Conservation (phyloP, 1,139 yeast genomes). For the Kodamaea sp. region DNA sequence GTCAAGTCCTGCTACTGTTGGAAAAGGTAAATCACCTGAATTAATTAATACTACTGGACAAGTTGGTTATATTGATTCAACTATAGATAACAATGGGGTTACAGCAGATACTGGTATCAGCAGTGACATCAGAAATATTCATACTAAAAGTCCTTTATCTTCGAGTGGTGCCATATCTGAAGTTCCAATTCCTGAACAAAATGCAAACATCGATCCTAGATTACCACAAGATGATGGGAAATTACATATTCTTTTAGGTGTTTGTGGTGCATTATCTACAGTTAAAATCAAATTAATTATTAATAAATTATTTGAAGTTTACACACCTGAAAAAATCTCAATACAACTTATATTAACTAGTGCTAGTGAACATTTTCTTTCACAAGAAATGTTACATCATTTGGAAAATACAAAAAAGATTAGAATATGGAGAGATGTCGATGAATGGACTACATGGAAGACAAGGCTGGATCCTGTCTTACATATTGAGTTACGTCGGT, state of each 20-base stretch:
- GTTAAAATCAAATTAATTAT: slow-evolving; percentile 72
- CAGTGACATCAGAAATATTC: too few relatives aligned
- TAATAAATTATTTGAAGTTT: slow-evolving; percentile 72
- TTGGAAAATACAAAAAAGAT: slow-evolving; percentile 42
- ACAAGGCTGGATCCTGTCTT: slow-evolving; percentile 84
- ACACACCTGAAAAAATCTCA: slow-evolving; percentile 67
- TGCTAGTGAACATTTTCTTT: slow-evolving; percentile 77
- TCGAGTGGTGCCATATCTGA: too few relatives aligned
- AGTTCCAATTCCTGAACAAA: slow-evolving; percentile 30
- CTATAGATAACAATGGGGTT: slow-evolving; percentile 1
- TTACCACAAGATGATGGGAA: slow-evolving; percentile 91
- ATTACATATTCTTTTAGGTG: slow-evolving; percentile 80
- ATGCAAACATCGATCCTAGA: slow-evolving; percentile 67
- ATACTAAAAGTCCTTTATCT: too few relatives aligned
- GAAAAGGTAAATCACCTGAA: slow-evolving; percentile 7
- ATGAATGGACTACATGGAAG: slow-evolving; percentile 91
- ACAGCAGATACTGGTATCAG: background rate
- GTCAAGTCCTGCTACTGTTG: background rate
- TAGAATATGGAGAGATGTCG: slow-evolving; percentile 81
- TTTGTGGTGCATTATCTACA: slow-evolving; percentile 84
- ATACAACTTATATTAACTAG: slow-evolving; percentile 80
- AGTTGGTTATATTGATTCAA: slow-evolving; percentile 6
- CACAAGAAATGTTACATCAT: slow-evolving; percentile 48
- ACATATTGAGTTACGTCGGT: slow-evolving; percentile 86
- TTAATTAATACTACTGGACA: slow-evolving; percentile 3